Evolutionary conservation across 176 grass and related monocot genomes (phyloP).

Genomic region (Avena atlantica): DNA sequence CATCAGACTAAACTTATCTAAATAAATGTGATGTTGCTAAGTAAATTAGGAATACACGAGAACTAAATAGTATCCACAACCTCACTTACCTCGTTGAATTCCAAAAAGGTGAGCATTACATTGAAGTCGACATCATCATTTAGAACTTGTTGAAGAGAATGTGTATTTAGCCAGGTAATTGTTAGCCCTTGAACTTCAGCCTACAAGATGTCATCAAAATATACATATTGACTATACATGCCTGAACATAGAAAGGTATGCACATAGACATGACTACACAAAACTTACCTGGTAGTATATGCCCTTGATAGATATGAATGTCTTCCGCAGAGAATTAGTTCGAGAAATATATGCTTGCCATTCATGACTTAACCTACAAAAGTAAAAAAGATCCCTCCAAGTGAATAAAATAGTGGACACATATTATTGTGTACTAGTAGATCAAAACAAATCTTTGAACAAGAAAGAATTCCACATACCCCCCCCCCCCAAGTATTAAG

Average conservation of each 20-base stretch:
- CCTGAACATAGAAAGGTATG: not conserved
- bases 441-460: too few relatives aligned
- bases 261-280: not conserved
- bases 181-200: constrained; percentile 96
- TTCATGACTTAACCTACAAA: constrained; percentile 92
- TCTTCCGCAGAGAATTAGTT: constrained; percentile 79
- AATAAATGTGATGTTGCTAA: not conserved
- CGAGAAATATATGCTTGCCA: constrained; percentile 97
- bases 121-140: constrained; percentile 92
- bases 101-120: constrained; percentile 93
- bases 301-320: constrained; percentile 96
- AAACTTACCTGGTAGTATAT: constrained; percentile 90
- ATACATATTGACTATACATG: constrained; percentile 11
- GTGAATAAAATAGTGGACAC: not conserved
- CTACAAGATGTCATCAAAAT: constrained; percentile 47
- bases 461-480: too few relatives aligned
- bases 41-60: constrained; percentile 35
- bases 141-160: constrained; percentile 91
- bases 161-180: constrained; percentile 90
- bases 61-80: constrained; percentile 24
- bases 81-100: constrained; percentile 75
- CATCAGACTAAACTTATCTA: not conserved
- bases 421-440: too few relatives aligned
- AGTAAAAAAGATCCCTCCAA: constrained; percentile 39
- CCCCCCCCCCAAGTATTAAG: too few relatives aligned